Conservation (phyloP, 257 asterid species). For the Nicotiana undulata region DNA sequence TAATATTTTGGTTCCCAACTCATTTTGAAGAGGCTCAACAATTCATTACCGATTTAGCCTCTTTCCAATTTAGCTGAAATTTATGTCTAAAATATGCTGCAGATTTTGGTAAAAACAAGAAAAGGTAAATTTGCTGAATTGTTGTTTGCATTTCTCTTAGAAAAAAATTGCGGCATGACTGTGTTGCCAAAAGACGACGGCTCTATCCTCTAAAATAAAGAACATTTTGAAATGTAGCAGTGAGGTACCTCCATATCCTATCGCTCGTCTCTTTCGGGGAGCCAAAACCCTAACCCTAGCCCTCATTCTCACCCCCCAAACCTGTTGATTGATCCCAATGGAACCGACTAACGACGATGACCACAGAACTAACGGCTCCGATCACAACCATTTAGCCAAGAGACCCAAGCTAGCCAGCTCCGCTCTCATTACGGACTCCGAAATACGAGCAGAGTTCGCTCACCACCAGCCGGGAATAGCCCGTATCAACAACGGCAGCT, state of each 20-base stretch:
- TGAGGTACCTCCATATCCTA: not conserved
- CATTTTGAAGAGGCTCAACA: too few species aligned
- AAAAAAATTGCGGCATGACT: not conserved
- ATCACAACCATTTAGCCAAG: constrained; percentile 34
- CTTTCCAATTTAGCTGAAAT: too few species aligned
- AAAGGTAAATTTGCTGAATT: not conserved
- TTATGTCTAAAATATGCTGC: too few species aligned
- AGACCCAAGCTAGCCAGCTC: constrained; percentile 44
- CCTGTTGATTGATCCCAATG: constrained; percentile 32
- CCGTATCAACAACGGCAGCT: constrained; percentile 88
- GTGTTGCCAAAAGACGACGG: not conserved
- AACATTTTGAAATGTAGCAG: not conserved
- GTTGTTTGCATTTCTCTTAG: not conserved
- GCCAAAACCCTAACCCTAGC: constrained; percentile 37
- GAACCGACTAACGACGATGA: constrained; percentile 31
- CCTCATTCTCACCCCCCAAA: not conserved
- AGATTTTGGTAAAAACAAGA: too few species aligned
- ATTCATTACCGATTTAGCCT: too few species aligned
- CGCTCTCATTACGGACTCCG: constrained; percentile 43
- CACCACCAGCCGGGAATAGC: constrained; percentile 74
- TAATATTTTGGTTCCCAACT: too few species aligned
- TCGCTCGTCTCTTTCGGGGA: not conserved
- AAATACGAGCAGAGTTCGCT: constrained; percentile 56
- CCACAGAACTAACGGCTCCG: constrained; percentile 31
- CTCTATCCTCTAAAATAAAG: not conserved